Conservation (phyloP, 2,329 filamentous ascomycete species). For the Cladosporium austrohemisphaericum region DNA sequence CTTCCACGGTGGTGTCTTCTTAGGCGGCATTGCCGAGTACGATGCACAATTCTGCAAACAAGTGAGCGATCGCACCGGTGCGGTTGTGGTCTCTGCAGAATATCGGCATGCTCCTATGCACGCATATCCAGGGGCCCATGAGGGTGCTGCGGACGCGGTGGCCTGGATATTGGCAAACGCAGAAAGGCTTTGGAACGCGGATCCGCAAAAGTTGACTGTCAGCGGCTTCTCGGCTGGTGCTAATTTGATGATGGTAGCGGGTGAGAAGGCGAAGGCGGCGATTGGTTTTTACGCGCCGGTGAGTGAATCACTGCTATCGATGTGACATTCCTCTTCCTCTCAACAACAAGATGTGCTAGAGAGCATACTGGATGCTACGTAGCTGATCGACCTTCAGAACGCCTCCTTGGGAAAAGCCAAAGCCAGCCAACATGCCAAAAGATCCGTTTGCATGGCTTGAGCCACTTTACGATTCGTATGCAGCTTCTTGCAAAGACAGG, state of each 20-base stretch:
- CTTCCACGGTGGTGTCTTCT: constrained; percentile 44
- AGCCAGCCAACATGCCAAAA: constrained; percentile 31
- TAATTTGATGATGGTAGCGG: constrained; percentile 40
- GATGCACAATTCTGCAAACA: constrained; percentile 37
- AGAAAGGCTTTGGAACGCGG: constrained; percentile 34
- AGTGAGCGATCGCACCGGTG: constrained; percentile 18
- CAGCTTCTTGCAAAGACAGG: constrained; percentile 23
- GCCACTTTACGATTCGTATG: constrained; percentile 46
- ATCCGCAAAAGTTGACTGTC: constrained; percentile 41
- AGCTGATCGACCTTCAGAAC: no score
- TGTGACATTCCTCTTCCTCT: no score
- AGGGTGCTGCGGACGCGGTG: constrained; percentile 45
- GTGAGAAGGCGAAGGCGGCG: constrained; percentile 33
- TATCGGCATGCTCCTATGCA: constrained; percentile 31
- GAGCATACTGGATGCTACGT: no score
- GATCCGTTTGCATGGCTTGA: constrained; percentile 41
- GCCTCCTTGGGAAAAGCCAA: constrained; percentile 41
- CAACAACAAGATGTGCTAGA: no score
- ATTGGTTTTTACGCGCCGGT: constrained; percentile 42
- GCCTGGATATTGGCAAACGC: constrained; percentile 41
- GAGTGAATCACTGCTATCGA: no score
- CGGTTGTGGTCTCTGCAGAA: constrained; percentile 37
- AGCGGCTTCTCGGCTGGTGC: constrained; percentile 46
- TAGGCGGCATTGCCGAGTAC: constrained; percentile 43
- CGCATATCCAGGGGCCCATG: constrained; percentile 39